Evolutionary conservation across 495 filamentous ascomycete species (phyloP).

Genomic region (Penicillium canescens): DNA sequence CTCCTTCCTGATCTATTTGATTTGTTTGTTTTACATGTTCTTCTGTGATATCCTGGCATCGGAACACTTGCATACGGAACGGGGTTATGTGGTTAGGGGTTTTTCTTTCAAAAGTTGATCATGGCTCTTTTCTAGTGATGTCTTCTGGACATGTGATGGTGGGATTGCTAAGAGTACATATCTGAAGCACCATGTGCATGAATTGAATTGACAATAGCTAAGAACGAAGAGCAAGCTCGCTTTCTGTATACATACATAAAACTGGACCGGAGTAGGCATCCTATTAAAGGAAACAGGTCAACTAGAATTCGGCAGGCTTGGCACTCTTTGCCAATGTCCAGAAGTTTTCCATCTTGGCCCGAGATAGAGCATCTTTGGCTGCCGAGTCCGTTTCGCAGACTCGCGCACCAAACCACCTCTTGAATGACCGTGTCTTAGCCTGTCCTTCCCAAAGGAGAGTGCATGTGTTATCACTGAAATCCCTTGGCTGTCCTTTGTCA

Average conservation of each 20-base stretch:
- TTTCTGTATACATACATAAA: conserved; percentile 6
- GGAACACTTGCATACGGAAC: conserved; percentile 31
- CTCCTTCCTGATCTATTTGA: conserved; percentile 27
- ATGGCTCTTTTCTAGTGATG: conserved; percentile 5
- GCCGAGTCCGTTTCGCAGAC: conserved; percentile 86
- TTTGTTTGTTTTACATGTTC: conserved; percentile 8
- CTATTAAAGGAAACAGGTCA: neutral
- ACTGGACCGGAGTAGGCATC: neutral
- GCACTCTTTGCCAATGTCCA: conserved; percentile 89
- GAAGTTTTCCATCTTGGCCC: conserved; percentile 90
- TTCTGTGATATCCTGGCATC: conserved; percentile 15
- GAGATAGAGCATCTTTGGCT: conserved; percentile 75
- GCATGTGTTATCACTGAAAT: conserved; percentile 78
- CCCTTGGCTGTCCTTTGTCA: conserved; percentile 76
- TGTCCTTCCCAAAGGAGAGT: conserved; percentile 85
- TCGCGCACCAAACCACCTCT: conserved; percentile 76
- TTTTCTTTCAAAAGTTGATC: conserved; percentile 13
- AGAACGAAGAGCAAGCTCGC: conserved; percentile 3
- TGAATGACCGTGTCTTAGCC: conserved; percentile 72
- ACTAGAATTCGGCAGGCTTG: conserved; percentile 39
- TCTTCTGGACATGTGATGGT: neutral
- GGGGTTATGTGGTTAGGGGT: conserved; percentile 13
- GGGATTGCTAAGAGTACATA: conserved; percentile 16
- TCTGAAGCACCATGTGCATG: conserved; percentile 9
- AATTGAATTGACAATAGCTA: conserved; percentile 9